phyloP scores from a whole-genome alignment of 768 basidiomycete species.

The Postia placenta region DNA sequence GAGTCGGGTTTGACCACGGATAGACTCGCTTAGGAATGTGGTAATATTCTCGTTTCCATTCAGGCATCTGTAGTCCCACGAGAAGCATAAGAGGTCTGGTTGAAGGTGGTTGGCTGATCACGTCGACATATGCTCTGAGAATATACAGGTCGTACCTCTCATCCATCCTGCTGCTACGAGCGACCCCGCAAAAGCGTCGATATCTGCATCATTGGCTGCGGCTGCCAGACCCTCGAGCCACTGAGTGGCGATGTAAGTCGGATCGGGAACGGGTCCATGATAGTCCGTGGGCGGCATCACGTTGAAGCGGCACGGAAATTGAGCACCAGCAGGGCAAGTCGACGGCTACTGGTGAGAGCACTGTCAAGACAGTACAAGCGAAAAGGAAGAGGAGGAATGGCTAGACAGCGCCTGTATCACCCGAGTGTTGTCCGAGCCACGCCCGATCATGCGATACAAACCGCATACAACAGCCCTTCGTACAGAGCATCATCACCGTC shows the following conservation, averaged over 20 bases:
- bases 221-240: constrained; percentile 13
- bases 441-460: no score
- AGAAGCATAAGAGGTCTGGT: constrained; percentile 33
- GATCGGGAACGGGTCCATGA: no score
- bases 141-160: constrained; percentile 4
- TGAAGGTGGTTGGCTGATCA: constrained; percentile 5
- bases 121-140: not conserved
- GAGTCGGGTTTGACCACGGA: constrained; percentile 12
- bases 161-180: constrained; percentile 20
- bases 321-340: no score
- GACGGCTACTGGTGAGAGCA: no score
- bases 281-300: no score
- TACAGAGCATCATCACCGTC: no score
- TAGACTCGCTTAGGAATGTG: constrained; percentile 22
- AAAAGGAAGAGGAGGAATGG: no score
- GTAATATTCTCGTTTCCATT: constrained; percentile 27
- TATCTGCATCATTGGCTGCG: constrained; percentile 8
- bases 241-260: constrained; percentile 6
- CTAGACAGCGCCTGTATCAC: no score
- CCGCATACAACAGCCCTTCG: no score
- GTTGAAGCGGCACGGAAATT: no score
- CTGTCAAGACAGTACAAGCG: no score
- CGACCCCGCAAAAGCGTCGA: constrained; percentile 1
- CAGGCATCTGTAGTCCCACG: constrained; percentile 36
- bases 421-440: no score